Percentiles rank a stretch among this genome's conserved stretches.
phyloP scores from a whole-genome alignment of 208 protist species.

The Acanthamoeba triangularis region DNA sequence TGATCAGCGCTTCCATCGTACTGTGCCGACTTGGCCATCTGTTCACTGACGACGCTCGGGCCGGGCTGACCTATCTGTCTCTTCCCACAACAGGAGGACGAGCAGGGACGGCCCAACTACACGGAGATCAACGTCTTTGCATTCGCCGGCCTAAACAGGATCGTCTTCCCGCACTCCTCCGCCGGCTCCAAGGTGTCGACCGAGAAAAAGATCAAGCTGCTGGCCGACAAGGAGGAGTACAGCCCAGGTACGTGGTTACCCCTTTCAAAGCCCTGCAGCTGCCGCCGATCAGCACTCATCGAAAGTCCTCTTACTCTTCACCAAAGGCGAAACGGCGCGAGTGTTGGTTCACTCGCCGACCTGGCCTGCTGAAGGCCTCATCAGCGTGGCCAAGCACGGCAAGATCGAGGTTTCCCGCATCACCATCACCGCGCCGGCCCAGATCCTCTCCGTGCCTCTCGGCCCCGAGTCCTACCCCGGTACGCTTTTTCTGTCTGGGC shows the following conservation, averaged over 20 bases:
- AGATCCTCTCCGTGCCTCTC: conserved; percentile 21
- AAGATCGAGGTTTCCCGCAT: neutral
- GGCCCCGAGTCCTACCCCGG: neutral
- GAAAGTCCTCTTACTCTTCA: neutral
- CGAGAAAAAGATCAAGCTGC: neutral
- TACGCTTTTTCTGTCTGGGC: neutral
- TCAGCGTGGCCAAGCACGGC: conserved; percentile 42
- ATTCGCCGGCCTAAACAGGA: conserved; percentile 44
- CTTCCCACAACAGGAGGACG: neutral
- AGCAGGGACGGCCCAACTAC: neutral
- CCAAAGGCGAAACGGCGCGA: conserved; percentile 17
- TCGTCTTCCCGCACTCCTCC: neutral
- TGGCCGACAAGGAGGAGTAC: conserved; percentile 57
- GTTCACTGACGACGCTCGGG: neutral
- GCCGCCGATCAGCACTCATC: neutral
- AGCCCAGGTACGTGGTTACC: neutral
- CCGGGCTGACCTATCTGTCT: neutral
- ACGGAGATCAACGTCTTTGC: neutral
- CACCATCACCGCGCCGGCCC: neutral
- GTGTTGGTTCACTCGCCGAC: conserved; percentile 17
- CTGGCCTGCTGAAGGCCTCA: conserved; percentile 3
- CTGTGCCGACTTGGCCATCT: neutral
- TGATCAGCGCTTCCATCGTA: neutral
- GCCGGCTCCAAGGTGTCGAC: neutral
- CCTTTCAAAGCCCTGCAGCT: neutral